A percentile compares a stretch with the other conserved stretches of the same genome.
Evolutionary conservation across 2,329 filamentous ascomycete genomes (phyloP).

Genomic region (Colletotrichum costaricense): DNA sequence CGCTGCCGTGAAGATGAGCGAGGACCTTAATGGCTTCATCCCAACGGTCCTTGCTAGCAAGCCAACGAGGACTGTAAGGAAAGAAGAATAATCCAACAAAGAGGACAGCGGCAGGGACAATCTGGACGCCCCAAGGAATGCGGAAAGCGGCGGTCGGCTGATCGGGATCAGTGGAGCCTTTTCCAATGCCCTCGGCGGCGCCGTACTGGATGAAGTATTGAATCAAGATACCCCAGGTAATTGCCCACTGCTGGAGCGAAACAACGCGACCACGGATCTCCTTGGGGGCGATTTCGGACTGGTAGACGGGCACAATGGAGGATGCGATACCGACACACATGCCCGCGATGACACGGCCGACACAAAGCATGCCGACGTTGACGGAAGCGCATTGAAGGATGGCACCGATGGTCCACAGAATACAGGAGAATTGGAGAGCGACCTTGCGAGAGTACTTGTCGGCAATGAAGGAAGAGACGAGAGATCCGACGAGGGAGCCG

Average conservation of each 20-base stretch:
- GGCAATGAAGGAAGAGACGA: slow-evolving; percentile 62
- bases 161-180: slow-evolving; percentile 59
- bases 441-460: slow-evolving; percentile 62
- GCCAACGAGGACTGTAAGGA: slow-evolving; percentile 75
- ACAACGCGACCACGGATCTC: slow-evolving; percentile 71
- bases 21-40: slow-evolving; percentile 71
- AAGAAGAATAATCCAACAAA: slow-evolving; percentile 70
- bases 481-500: slow-evolving; percentile 73
- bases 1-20: slow-evolving; percentile 67
- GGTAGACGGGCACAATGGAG: slow-evolving; percentile 77
- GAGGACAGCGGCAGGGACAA: slow-evolving; percentile 64
- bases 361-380: slow-evolving; percentile 77
- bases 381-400: slow-evolving; percentile 71
- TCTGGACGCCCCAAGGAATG: slow-evolving; percentile 72
- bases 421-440: slow-evolving; percentile 60
- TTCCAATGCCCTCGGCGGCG: slow-evolving; percentile 62
- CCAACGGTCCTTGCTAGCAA: slow-evolving; percentile 75
- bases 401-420: slow-evolving; percentile 63
- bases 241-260: slow-evolving; percentile 74
- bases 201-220: slow-evolving; percentile 77
- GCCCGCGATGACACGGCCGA: slow-evolving; percentile 78
- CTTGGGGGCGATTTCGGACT: slow-evolving; percentile 72
- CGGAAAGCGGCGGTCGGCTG: slow-evolving; percentile 67
- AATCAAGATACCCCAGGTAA: slow-evolving; percentile 76
- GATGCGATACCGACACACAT: slow-evolving; percentile 80